Conservation (phyloP, 2,329 filamentous ascomycete species). For the Botryotinia convoluta region DNA sequence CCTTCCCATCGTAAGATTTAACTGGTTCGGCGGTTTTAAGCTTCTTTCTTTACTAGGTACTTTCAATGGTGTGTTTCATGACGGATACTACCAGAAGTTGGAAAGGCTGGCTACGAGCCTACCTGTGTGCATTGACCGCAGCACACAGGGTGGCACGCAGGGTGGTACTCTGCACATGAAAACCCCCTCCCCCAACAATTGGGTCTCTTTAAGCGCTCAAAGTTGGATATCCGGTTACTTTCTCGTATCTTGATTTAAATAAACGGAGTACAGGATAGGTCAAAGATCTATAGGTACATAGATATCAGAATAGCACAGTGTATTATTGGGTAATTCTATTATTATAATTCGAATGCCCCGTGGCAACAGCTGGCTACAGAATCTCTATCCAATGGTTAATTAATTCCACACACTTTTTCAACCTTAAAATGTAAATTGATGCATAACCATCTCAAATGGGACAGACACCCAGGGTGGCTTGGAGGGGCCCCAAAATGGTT, state of each 20-base stretch:
- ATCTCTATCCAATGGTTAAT: not conserved
- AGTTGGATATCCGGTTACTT: not conserved
- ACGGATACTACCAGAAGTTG: not conserved
- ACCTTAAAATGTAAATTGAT: not conserved
- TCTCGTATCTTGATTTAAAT: not conserved
- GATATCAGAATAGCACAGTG: not conserved
- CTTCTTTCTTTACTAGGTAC: not conserved
- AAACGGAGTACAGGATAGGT: not conserved
- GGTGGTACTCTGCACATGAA: not conserved
- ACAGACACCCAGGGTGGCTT: not conserved
- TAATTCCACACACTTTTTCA: not conserved
- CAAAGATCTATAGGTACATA: not conserved
- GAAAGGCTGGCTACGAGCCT: conserved; percentile 8
- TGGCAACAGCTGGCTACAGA: not conserved
- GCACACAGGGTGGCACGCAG: not conserved
- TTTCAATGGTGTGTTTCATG: conserved; percentile 2
- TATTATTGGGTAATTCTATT: not conserved
- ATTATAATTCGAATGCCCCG: not conserved
- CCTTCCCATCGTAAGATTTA: not conserved
- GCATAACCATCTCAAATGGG: not conserved
- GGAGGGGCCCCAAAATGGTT: not conserved
- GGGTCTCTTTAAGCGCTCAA: not conserved
- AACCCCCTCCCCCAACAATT: not conserved
- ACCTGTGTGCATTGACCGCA: not conserved
- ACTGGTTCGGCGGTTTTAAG: not conserved